These are phyloP conservation scores for Aureobasidium vineae DNA, from an alignment of 2,329 filamentous ascomycete genomes.

Conservation along the genomic window DNA sequence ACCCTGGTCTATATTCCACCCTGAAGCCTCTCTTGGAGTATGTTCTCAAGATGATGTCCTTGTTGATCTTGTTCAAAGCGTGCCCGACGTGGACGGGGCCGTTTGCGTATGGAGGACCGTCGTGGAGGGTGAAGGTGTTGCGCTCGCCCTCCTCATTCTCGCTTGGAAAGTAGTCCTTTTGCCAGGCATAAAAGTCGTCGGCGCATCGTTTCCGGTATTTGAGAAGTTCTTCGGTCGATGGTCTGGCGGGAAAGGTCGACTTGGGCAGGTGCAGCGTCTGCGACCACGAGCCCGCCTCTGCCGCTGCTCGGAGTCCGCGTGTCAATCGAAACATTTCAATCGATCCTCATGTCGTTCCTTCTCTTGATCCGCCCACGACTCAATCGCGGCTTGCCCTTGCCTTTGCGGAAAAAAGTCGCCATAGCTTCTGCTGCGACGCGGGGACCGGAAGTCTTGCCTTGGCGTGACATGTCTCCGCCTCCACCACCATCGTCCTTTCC, in stretches of 20 bases:
- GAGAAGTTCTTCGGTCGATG: constrained; percentile 44
- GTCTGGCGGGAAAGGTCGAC: constrained; percentile 51
- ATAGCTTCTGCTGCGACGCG: constrained; percentile 11
- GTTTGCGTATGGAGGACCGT: constrained; percentile 97
- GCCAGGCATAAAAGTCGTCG: constrained; percentile 89
- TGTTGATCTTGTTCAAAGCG: constrained; percentile 93
- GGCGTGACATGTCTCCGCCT: not conserved
- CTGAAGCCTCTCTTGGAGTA: constrained; percentile 74
- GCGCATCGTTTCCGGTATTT: constrained; percentile 72
- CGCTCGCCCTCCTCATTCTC: constrained; percentile 46
- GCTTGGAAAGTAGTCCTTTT: constrained; percentile 50
- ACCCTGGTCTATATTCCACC: constrained; percentile 83
- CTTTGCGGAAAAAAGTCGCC: constrained; percentile 1
- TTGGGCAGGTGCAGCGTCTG: constrained; percentile 50
- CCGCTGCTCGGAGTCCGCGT: constrained; percentile 24
- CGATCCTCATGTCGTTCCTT: constrained; percentile 19
- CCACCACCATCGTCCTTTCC: not conserved
- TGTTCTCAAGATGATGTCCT: constrained; percentile 85
- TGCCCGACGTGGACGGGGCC: constrained; percentile 88
- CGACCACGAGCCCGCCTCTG: constrained; percentile 38
- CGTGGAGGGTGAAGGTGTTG: constrained; percentile 76
- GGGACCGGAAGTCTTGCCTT: not conserved
- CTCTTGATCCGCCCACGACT: constrained; percentile 5
- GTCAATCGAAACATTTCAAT: constrained; percentile 25
- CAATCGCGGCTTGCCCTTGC: not conserved